These are phyloP conservation scores for Mrakia frigida DNA, from an alignment of 768 basidiomycete species.

Conservation along the genomic window DNA sequence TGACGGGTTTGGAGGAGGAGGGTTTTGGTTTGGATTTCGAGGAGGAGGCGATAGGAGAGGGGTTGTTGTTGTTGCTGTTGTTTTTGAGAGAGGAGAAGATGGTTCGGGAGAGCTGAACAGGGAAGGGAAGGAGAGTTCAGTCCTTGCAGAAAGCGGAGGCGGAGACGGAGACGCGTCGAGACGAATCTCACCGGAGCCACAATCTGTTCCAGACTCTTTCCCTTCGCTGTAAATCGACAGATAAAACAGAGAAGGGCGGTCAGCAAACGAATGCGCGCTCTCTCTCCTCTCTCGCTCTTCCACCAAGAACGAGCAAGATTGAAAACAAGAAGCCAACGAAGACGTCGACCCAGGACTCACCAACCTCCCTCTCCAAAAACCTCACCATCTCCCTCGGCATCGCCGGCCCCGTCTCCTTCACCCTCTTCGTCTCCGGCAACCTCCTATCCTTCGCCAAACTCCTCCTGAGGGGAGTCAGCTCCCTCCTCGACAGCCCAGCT, in stretches of 20 bases:
- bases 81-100: not conserved
- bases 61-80: no score
- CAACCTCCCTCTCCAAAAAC: not conserved
- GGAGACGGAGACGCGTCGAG: not conserved
- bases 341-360: not conserved
- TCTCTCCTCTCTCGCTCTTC: no score
- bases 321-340: no score
- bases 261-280: not conserved
- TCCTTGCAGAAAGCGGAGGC: not conserved
- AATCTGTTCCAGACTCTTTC: not conserved
- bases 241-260: no score
- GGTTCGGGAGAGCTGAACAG: not conserved
- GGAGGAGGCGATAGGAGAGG: no score
- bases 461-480: not conserved
- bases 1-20: no score
- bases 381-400: not conserved
- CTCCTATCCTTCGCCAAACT: not conserved
- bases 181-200: not conserved
- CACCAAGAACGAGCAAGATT: no score
- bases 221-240: not conserved
- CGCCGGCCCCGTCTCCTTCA: not conserved
- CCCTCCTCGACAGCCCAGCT: not conserved
- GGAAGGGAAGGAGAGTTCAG: not conserved
- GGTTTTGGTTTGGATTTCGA: no score
- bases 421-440: not conserved